phyloP scores from a whole-genome alignment of 371 early-diverging fungal species.

The Mortierella sp. region DNA sequence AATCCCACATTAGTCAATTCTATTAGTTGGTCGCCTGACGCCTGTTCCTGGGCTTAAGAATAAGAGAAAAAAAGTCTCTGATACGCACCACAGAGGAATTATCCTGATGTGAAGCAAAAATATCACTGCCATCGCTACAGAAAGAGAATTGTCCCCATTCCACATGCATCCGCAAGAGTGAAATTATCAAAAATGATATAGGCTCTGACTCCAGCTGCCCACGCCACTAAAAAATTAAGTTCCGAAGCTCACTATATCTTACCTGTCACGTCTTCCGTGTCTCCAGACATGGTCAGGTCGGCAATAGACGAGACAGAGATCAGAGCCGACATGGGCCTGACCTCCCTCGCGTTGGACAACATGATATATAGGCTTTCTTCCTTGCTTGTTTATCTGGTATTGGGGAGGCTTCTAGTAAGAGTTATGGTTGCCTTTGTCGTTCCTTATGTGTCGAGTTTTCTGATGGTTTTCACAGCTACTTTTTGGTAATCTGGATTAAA shows the following conservation, averaged over 20 bases:
- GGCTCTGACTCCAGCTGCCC: not conserved
- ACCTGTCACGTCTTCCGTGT: conserved; percentile 56
- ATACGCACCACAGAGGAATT: not conserved
- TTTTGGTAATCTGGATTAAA: not conserved
- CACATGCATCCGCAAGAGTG: too few species aligned
- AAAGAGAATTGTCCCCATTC: not conserved
- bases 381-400: not conserved
- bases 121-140: not conserved
- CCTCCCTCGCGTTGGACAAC: conserved; percentile 49
- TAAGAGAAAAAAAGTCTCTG: not conserved
- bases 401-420: not conserved
- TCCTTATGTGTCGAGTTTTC: not conserved
- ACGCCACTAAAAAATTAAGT: not conserved
- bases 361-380: conserved; percentile 15
- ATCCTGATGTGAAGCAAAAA: not conserved
- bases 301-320: conserved; percentile 56
- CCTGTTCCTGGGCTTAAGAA: conserved; percentile 3
- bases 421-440: not conserved
- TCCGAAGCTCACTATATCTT: conserved; percentile 18
- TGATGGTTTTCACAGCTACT: not conserved
- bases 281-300: conserved; percentile 44
- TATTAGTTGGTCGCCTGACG: not conserved
- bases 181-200: not conserved
- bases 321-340: conserved; percentile 43
- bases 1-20: not conserved